Conservation (phyloP, 495 filamentous ascomycete species). For the Antarctomyces pellizariae region DNA sequence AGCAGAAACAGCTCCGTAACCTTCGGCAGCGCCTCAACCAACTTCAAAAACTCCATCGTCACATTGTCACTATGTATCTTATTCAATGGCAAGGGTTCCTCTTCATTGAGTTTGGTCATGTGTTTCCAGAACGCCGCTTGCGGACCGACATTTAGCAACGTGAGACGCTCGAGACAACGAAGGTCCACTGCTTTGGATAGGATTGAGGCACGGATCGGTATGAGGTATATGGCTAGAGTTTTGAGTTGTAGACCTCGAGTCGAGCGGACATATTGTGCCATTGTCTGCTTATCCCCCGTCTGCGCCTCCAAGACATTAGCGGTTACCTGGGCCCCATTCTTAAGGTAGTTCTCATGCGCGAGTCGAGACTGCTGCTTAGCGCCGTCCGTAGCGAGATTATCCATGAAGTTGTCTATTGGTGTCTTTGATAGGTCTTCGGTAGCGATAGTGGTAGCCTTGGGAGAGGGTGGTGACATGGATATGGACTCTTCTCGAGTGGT, state of each 20-base stretch:
- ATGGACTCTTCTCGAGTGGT: too few species aligned
- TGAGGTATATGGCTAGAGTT: constrained; percentile 27
- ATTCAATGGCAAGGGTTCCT: constrained; percentile 22
- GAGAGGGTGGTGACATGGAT: too few species aligned
- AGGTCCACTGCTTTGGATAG: constrained; percentile 28
- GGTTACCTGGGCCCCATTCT: too few species aligned
- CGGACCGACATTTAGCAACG: constrained; percentile 34
- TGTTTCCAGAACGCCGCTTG: constrained; percentile 32
- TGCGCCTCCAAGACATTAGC: too few species aligned
- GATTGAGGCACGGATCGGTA: constrained; percentile 30
- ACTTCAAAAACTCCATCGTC: constrained; percentile 22
- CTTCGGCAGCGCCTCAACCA: constrained; percentile 23
- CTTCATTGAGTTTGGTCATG: constrained; percentile 25
- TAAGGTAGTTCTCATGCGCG: too few species aligned
- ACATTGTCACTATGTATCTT: constrained; percentile 39
- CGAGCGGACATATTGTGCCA: constrained; percentile 25
- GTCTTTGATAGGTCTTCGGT: too few species aligned
- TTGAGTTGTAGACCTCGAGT: constrained; percentile 30
- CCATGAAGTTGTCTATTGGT: too few species aligned
- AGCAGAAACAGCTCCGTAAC: constrained; percentile 32
- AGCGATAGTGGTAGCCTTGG: too few species aligned
- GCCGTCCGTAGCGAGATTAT: too few species aligned
- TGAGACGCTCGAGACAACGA: constrained; percentile 23
- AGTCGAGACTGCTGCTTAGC: too few species aligned
- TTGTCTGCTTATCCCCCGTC: constrained; percentile 5